These are phyloP conservation scores for Sporopachydermia lactativora DNA, from an alignment of 805 yeast species.

Conservation along the genomic window DNA sequence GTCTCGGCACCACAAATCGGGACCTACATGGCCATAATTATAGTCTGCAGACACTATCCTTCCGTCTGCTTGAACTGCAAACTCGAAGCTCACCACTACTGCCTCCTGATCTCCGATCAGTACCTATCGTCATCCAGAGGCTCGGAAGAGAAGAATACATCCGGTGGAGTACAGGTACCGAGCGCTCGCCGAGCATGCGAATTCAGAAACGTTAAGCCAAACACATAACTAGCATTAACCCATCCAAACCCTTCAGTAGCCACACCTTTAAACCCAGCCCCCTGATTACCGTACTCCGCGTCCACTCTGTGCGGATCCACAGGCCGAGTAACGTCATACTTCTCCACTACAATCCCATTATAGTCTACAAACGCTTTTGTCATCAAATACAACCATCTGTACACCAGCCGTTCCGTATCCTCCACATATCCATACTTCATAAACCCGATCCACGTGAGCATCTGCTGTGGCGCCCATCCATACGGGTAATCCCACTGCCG, in stretches of 20 bases:
- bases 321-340: slow-evolving; percentile 76
- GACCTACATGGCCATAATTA: no score
- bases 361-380: slow-evolving; percentile 82
- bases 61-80: background rate
- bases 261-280: slow-evolving; percentile 81
- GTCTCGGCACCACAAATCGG: no score
- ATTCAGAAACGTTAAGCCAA: slow-evolving; percentile 57
- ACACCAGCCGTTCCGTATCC: slow-evolving; percentile 56
- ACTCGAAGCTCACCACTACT: background rate
- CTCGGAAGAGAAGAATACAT: slow-evolving; percentile 30
- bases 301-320: slow-evolving; percentile 82
- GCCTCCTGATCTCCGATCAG: no score
- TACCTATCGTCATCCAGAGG: slow-evolving; percentile 1
- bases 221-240: slow-evolving; percentile 80
- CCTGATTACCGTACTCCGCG: slow-evolving; percentile 97
- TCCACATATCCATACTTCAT: slow-evolving; percentile 51
- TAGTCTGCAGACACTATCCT: no score
- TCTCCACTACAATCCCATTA: slow-evolving; percentile 91
- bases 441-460: slow-evolving; percentile 84
- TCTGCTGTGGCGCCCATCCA: slow-evolving; percentile 99
- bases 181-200: slow-evolving; percentile 59
- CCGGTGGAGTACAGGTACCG: slow-evolving; percentile 68
- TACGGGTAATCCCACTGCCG: slow-evolving; percentile 97
- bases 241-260: slow-evolving; percentile 97
- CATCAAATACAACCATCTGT: slow-evolving; percentile 84